Conservation (phyloP, 306 rosid species). For the Acacia crassicarpa region DNA sequence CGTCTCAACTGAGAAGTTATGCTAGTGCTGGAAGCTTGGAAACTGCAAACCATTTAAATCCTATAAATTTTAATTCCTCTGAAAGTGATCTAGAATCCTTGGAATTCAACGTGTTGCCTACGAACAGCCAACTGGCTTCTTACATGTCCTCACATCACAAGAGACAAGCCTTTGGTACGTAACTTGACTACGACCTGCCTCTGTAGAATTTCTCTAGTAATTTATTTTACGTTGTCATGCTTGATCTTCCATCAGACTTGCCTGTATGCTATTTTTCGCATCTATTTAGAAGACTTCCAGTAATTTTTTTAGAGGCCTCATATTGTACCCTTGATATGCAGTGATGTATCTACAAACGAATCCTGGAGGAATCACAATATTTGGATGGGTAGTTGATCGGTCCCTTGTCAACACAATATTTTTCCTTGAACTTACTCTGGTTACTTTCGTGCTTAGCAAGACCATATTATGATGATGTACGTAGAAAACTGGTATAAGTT, state of each 20-base stretch:
- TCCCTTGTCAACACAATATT: conserved; percentile 77
- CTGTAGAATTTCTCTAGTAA: not conserved
- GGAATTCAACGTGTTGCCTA: conserved; percentile 49
- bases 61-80: conserved; percentile 51
- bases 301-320: conserved; percentile 11
- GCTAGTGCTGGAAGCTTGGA: conserved; percentile 43
- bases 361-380: conserved; percentile 80
- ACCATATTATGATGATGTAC: conserved; percentile 41
- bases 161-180: conserved; percentile 86
- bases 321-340: conserved; percentile 41
- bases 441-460: conserved; percentile 74
- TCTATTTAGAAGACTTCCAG: not conserved
- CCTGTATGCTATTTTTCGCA: not conserved
- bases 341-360: conserved; percentile 81
- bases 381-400: conserved; percentile 84
- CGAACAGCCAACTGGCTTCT: conserved; percentile 56
- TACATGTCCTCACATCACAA: conserved; percentile 70
- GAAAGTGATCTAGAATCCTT: conserved; percentile 75
- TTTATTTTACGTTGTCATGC: not conserved
- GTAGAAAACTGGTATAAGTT: not conserved
- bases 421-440: conserved; percentile 63
- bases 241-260: not conserved
- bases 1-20: conserved; percentile 48
- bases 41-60: conserved; percentile 42
- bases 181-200: conserved; percentile 14